Conservation (phyloP, 1,139 yeast species). For the Diutina ranongensis region DNA sequence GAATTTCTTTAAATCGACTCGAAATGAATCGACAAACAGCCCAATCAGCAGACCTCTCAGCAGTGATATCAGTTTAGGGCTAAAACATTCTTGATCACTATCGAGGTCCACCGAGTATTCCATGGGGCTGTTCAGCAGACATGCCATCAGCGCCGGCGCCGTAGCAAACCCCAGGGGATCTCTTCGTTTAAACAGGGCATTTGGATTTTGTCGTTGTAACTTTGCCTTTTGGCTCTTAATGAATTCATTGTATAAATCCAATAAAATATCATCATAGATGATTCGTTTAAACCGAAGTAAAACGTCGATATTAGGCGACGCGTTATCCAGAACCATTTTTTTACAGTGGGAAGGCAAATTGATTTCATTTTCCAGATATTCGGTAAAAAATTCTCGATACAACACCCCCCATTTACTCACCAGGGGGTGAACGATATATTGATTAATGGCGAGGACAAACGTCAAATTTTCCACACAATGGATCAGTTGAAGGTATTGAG, state of each 20-base stretch:
- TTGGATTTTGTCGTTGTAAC: constrained; percentile 3
- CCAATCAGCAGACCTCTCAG: constrained; percentile 5
- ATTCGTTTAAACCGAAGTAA: constrained; percentile 1
- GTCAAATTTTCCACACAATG: constrained; percentile 3
- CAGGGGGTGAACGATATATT: not conserved
- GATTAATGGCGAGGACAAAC: constrained; percentile 6
- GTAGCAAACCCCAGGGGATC: not conserved
- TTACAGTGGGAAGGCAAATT: constrained; percentile 3
- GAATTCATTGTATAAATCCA: constrained; percentile 4
- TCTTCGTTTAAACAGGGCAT: not conserved
- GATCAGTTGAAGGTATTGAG: not conserved
- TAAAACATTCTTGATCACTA: constrained; percentile 6
- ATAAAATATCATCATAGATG: constrained; percentile 1
- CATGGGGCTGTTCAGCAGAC: not conserved
- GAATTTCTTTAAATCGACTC: not conserved
- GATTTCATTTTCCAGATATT: not conserved
- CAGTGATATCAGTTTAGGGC: constrained; percentile 6
- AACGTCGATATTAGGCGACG: not conserved
- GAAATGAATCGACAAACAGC: constrained; percentile 1
- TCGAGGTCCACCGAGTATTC: not conserved
- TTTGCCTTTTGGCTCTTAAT: constrained; percentile 2
- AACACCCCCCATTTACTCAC: not conserved
- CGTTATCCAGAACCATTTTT: not conserved
- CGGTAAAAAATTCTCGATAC: constrained; percentile 4
- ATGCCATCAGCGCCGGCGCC: constrained; percentile 5